Percentiles rank a stretch among this genome's conserved stretches.
Conservation (phyloP, 2,329 filamentous ascomycete genomes). For the Didymella pomorum region DNA sequence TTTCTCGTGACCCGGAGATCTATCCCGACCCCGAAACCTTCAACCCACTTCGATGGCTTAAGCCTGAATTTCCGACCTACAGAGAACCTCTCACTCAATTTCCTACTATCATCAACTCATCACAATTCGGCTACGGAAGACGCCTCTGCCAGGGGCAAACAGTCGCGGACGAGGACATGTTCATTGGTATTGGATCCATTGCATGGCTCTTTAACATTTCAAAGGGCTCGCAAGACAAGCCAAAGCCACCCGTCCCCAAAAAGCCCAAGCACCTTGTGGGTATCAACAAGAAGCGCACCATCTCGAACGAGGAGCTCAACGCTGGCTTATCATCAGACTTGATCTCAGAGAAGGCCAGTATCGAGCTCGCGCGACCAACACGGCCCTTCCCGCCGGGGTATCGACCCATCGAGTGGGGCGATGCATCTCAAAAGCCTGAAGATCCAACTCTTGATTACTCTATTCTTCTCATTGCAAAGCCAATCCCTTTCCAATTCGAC, state of each 20-base stretch:
- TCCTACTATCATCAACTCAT: conserved; percentile 63
- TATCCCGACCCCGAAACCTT: conserved; percentile 74
- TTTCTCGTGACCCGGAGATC: conserved; percentile 60
- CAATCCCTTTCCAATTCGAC: conserved; percentile 55
- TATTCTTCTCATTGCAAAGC: conserved; percentile 57
- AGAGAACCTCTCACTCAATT: conserved; percentile 60
- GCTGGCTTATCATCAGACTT: conserved; percentile 33
- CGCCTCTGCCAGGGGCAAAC: conserved; percentile 56
- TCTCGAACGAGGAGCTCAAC: conserved; percentile 50
- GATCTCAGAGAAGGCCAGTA: conserved; percentile 36
- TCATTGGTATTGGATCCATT: conserved; percentile 54
- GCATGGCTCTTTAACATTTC: conserved; percentile 57
- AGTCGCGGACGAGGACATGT: conserved; percentile 53
- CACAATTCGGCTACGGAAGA: conserved; percentile 64
- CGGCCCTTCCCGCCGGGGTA: conserved; percentile 23
- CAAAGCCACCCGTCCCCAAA: conserved; percentile 18
- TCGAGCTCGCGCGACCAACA: conserved; percentile 19
- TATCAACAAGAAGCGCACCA: conserved; percentile 46
- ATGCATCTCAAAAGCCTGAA: conserved; percentile 34
- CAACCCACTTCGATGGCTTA: conserved; percentile 68
- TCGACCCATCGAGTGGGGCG: conserved; percentile 35
- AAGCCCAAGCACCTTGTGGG: conserved; percentile 29
- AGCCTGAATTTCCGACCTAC: conserved; percentile 61
- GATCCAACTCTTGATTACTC: conserved; percentile 57
- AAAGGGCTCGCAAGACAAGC: conserved; percentile 25